phyloP scores from a whole-genome alignment of 2,329 filamentous ascomycete species.

The Pseudocercospora vitis region DNA sequence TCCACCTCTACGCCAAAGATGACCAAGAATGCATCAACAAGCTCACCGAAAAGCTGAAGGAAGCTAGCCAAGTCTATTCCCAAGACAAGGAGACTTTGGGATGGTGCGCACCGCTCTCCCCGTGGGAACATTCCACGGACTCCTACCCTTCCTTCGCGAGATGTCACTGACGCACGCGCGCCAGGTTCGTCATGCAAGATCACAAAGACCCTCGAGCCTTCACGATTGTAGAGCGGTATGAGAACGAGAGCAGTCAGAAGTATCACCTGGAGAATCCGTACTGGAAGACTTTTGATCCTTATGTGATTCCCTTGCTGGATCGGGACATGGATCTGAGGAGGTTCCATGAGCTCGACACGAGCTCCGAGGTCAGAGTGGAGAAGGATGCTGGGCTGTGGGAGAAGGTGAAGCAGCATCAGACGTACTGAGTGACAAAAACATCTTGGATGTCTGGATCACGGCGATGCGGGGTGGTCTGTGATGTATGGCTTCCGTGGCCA shows the following conservation, averaged over 20 bases:
- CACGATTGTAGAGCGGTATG: constrained; percentile 73
- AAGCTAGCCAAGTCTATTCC: constrained; percentile 71
- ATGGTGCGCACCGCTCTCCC: constrained; percentile 31
- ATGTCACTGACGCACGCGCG: neutral
- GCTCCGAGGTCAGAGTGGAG: constrained; percentile 45
- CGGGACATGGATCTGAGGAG: constrained; percentile 68
- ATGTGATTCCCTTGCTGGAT: constrained; percentile 67
- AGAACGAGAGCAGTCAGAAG: constrained; percentile 57
- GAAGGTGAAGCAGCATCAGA: constrained; percentile 39
- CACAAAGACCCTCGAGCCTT: constrained; percentile 67
- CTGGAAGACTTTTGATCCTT: constrained; percentile 75
- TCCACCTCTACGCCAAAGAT: constrained; percentile 69
- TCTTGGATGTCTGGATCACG: no score
- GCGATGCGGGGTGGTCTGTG: no score
- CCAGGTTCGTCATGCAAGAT: constrained; percentile 77
- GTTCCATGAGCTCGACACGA: constrained; percentile 61
- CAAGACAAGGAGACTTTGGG: constrained; percentile 65
- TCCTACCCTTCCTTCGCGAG: neutral
- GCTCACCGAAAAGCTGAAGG: constrained; percentile 69
- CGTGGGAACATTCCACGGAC: no score
- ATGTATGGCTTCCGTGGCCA: no score
- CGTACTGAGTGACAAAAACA: constrained; percentile 16
- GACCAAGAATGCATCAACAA: constrained; percentile 64
- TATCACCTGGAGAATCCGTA: constrained; percentile 63
- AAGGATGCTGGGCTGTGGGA: constrained; percentile 37